These are phyloP conservation scores for Trametes meyenii DNA, from an alignment of 768 basidiomycete species.

Conservation along the genomic window DNA sequence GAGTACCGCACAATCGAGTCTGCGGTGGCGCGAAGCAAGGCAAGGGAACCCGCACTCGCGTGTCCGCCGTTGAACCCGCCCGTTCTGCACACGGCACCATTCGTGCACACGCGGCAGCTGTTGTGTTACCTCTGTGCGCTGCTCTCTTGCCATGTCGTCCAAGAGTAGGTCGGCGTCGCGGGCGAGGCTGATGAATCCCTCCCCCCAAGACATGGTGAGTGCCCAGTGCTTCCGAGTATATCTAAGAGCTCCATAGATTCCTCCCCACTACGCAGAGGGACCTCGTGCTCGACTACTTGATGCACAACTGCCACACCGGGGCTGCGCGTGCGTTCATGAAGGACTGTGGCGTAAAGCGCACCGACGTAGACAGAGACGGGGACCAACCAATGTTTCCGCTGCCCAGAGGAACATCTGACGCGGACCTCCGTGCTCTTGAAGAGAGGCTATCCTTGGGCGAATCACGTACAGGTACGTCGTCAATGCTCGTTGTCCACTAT, in stretches of 20 bases:
- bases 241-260: slow-evolving; percentile 5
- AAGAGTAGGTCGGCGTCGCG: slow-evolving; percentile 2
- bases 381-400: slow-evolving; percentile 44
- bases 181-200: slow-evolving; percentile 14
- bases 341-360: slow-evolving; percentile 62
- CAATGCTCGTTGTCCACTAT: neutral
- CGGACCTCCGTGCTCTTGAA: slow-evolving; percentile 45
- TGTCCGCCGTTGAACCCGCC: neutral
- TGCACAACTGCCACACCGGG: slow-evolving; percentile 69
- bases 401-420: slow-evolving; percentile 38
- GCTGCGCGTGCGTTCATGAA: slow-evolving; percentile 70
- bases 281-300: slow-evolving; percentile 77
- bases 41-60: neutral
- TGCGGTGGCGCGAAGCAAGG: slow-evolving; percentile 8
- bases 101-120: neutral
- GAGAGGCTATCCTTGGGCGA: slow-evolving; percentile 41
- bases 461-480: slow-evolving; percentile 55
- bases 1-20: neutral
- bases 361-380: slow-evolving; percentile 68
- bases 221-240: neutral
- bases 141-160: slow-evolving; percentile 9
- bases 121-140: neutral
- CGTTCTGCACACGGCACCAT: neutral
- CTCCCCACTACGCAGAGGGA: slow-evolving; percentile 50
- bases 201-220: slow-evolving; percentile 23